These are phyloP conservation scores for Trichoderma endophyticum DNA, from an alignment of 2,329 filamentous ascomycete species.

Conservation along the genomic window DNA sequence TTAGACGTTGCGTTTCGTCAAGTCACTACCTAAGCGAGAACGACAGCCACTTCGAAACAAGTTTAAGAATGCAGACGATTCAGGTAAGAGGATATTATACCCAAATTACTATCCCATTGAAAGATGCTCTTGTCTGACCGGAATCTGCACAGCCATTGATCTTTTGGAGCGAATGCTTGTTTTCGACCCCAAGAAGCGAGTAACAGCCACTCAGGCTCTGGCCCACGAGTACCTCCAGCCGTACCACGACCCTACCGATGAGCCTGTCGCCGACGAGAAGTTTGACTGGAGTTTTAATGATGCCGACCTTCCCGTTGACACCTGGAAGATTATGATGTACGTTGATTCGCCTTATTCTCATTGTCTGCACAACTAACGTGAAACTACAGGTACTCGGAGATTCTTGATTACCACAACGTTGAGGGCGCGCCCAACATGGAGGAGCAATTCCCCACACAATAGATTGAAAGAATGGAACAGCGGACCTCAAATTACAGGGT, in stretches of 20 bases:
- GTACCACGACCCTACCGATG: constrained; percentile 96
- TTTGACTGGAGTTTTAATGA: constrained; percentile 99
- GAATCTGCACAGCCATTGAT: constrained; percentile 66
- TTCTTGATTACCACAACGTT: constrained; percentile 97
- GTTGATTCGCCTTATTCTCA: constrained; percentile 30
- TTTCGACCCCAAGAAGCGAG: constrained; percentile 94
- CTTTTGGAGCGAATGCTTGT: constrained; percentile 96
- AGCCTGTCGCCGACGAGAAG: constrained; percentile 93
- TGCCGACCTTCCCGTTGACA: constrained; percentile 92
- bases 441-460: constrained; percentile 40
- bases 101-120: neutral
- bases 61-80: constrained; percentile 90
- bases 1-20: constrained; percentile 92
- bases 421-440: constrained; percentile 52
- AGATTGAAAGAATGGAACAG: constrained; percentile 20
- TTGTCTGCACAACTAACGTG: neutral
- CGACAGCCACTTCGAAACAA: constrained; percentile 81
- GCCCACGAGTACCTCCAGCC: constrained; percentile 91
- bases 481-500: neutral
- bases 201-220: constrained; percentile 81
- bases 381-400: constrained; percentile 83
- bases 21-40: constrained; percentile 92
- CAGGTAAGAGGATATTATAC: constrained; percentile 53
- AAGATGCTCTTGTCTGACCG: neutral
- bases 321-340: constrained; percentile 99